Evolutionary conservation across 768 basidiomycete genomes (phyloP), one percentile per base, ranked within the genome.

Genomic region (Mycena leptocephala): DNA sequence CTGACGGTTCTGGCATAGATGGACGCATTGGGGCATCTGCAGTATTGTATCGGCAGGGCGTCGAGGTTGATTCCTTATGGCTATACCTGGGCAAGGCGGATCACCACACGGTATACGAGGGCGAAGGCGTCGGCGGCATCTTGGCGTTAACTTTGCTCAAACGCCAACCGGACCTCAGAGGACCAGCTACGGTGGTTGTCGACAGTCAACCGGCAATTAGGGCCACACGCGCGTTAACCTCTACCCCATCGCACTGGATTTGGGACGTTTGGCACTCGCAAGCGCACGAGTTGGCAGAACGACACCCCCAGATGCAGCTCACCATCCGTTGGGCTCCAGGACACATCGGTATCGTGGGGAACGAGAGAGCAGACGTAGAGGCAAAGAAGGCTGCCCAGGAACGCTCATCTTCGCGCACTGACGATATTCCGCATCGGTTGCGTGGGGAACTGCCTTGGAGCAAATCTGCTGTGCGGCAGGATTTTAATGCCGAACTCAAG

Each of bases 51-150:
- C 20, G 55, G 13, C 48, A 68, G 2, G 77, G 73, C 1, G 43
- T n/a, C 11, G 35, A 61, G 37, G 35, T 16, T 3, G 33, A 5
- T 2, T 3, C 48, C 22, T 11, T 51, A 11, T 22, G n/a, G 48
- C 48, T 22, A 24, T 51, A 24, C 10, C 11, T 24, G 26, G 62
- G 59, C 6, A 37, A 32, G 10, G 26, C 39, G 1, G 35, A 37
- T 6, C 7, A 37, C 7, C 82, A 84, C 67, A 81, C 81, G 1
- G 81, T 82, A 0, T 82, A 77, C 33, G 81, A 83, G 39, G 79
- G 79, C 75, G 82, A 84, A 51, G 71, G 72, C 3, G 75, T 82
- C 0, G 82, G 82, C 1, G 62, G 78, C 1, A 22, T 73, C 13
- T 13, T 37, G 7, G 35, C 35, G 3, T 18, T 75, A 5, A 67